A percentile compares a stretch with the other conserved stretches of the same genome.
Conservation (phyloP, 1,284 basidiomycete genomes). For the Cutaneotrichosporon mucoides region DNA sequence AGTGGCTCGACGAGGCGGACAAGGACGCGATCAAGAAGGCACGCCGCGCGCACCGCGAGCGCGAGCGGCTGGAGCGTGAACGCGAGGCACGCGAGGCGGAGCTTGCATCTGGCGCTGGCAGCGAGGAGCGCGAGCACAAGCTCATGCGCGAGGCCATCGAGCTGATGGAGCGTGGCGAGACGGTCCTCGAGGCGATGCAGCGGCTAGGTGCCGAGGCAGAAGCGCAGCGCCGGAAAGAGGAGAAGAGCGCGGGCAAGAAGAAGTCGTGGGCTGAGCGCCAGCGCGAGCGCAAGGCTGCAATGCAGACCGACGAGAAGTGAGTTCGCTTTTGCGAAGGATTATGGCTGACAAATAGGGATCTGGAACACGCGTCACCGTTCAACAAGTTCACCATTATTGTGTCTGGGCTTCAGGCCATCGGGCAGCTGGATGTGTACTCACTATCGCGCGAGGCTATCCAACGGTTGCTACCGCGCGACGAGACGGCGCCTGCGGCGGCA, state of each 20-base stretch:
- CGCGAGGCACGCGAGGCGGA: conserved; percentile 59
- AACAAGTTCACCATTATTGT: conserved; percentile 46
- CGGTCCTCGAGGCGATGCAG: conserved; percentile 82
- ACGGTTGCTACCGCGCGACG: conserved; percentile 42
- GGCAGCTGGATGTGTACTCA: conserved; percentile 50
- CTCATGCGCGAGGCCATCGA: conserved; percentile 66
- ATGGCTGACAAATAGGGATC: conserved; percentile 22
- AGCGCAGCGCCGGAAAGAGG: conserved; percentile 52
- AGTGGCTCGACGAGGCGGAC: conserved; percentile 87
- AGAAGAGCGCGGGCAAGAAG: conserved; percentile 42
- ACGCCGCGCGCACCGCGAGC: conserved; percentile 64
- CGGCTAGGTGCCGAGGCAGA: conserved; percentile 72
- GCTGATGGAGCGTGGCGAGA: conserved; percentile 81
- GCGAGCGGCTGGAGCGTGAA: conserved; percentile 61
- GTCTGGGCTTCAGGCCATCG: conserved; percentile 41
- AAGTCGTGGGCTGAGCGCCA: conserved; percentile 49
- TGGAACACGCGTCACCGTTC: conserved; percentile 41
- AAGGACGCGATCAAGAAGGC: conserved; percentile 84
- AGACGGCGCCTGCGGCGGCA: conserved; percentile 3
- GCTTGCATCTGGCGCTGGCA: conserved; percentile 52
- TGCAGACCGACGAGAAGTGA: conserved; percentile 32
- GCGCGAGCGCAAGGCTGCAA: conserved; percentile 46
- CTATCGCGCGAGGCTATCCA: conserved; percentile 48
- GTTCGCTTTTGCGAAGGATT: conserved; percentile 4
- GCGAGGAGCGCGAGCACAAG: conserved; percentile 57